Percentiles rank a stretch among this genome's conserved stretches.
Evolutionary conservation across 345 rosid genomes (phyloP).

Genomic region (Syzygium aqueum): DNA sequence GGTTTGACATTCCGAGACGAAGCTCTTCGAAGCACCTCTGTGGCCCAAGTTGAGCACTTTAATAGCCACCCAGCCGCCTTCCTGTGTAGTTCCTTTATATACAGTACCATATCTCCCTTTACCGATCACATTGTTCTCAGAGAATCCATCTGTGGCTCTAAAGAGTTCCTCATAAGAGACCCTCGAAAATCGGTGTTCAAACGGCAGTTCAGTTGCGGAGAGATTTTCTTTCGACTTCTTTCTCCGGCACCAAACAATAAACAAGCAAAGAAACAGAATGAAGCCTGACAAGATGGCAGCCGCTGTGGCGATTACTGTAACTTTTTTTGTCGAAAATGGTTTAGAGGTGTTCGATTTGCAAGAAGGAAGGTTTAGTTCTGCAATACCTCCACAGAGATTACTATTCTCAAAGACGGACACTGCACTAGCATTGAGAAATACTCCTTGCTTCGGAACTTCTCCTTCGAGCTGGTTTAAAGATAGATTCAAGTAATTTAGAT

Average conservation of each 20-base stretch:
- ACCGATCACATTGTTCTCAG: not conserved
- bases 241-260: not conserved
- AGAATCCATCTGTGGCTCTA: not conserved
- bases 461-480: slow-evolving; percentile 39
- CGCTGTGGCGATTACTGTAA: not conserved
- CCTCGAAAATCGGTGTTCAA: not conserved
- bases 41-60: not conserved
- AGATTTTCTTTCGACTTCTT: not conserved
- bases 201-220: not conserved
- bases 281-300: not conserved
- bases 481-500: not conserved
- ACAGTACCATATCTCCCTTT: not conserved
- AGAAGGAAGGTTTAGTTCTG: not conserved
- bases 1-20: not conserved
- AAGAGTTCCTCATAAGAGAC: not conserved
- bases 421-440: slow-evolving; percentile 18
- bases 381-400: not conserved
- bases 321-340: not conserved
- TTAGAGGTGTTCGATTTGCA: not conserved
- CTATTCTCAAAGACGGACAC: slow-evolving; percentile 13
- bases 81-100: not conserved
- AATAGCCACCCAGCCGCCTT: not conserved
- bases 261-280: not conserved
- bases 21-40: not conserved
- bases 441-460: slow-evolving; percentile 24